Evolutionary conservation across 352 stramenopile genomes (phyloP).

Genomic region (Globisporangium abappressorium): DNA sequence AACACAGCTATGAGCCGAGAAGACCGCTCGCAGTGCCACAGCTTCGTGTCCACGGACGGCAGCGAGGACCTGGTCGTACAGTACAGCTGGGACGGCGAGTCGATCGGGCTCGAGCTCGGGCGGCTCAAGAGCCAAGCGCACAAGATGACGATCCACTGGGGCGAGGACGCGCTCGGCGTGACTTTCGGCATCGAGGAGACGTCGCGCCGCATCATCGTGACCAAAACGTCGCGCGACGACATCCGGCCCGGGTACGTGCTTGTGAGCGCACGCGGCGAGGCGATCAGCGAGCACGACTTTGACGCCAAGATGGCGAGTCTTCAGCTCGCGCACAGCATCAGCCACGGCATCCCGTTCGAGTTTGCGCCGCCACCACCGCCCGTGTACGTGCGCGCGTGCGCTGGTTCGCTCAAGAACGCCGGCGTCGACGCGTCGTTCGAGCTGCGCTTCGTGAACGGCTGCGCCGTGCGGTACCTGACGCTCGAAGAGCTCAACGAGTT

Average conservation of each 20-base stretch:
- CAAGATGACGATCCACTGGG: constrained; percentile 41
- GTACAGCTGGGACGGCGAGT: constrained; percentile 50
- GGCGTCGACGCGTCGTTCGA: constrained; percentile 65
- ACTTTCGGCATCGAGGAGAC: constrained; percentile 75
- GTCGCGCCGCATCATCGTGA: constrained; percentile 66
- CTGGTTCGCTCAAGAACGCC: constrained; percentile 34
- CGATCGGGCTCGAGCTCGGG: constrained; percentile 60
- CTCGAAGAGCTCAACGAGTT: constrained; percentile 66
- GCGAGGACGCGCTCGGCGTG: constrained; percentile 45
- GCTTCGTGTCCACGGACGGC: constrained; percentile 40
- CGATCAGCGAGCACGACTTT: constrained; percentile 52
- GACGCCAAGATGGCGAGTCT: constrained; percentile 47
- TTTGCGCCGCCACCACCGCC: constrained; percentile 53
- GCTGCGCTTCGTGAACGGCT: constrained; percentile 52
- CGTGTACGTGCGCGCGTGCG: constrained; percentile 52
- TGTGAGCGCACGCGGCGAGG: constrained; percentile 35
- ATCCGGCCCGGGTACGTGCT: constrained; percentile 60
- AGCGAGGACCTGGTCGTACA: constrained; percentile 54
- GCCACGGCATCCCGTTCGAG: constrained; percentile 52
- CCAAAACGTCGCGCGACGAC: constrained; percentile 47
- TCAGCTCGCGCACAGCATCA: constrained; percentile 44
- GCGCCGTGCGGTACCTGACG: constrained; percentile 53
- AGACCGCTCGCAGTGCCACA: constrained; percentile 30
- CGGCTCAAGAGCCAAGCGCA: constrained; percentile 28
- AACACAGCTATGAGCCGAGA: constrained; percentile 2